Evolutionary conservation across 169 alveolate species (phyloP).

Genomic region (Plasmodium cynomolgi): DNA sequence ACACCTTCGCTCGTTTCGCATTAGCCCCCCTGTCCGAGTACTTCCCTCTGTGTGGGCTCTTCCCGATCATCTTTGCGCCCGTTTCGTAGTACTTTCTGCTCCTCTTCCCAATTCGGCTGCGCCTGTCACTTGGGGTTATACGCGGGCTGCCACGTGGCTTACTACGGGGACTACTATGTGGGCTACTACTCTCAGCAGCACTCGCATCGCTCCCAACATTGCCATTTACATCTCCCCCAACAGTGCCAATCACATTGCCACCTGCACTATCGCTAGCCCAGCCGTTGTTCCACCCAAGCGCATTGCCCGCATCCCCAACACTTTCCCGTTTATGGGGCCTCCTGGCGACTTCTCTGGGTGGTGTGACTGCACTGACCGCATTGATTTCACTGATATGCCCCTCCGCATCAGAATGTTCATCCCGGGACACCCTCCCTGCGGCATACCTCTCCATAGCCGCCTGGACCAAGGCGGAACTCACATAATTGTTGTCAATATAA

Average conservation of each 20-base stretch:
- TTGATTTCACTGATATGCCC: neutral
- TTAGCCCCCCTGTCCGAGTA: neutral
- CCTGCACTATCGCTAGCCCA: neutral
- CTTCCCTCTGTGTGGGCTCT: neutral
- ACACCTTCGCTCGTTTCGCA: neutral
- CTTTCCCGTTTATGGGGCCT: slow-evolving; percentile 2
- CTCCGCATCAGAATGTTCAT: neutral
- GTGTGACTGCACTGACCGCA: neutral
- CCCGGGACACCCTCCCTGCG: neutral
- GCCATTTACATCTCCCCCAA: neutral
- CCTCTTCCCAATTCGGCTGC: neutral
- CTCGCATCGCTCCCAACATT: neutral
- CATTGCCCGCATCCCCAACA: neutral
- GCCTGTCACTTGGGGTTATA: neutral
- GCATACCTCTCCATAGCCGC: slow-evolving; percentile 3
- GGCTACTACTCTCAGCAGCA: neutral
- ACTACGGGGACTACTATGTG: neutral
- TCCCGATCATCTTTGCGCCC: neutral
- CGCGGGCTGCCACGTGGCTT: neutral
- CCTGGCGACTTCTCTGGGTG: neutral
- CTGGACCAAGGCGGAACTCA: neutral
- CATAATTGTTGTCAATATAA: slow-evolving; percentile 32
- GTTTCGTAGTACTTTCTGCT: neutral
- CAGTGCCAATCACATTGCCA: neutral
- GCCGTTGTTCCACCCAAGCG: neutral